Evolutionary conservation across 2,329 filamentous ascomycete genomes (phyloP).

Genomic region (Bipolaris oryzae): DNA sequence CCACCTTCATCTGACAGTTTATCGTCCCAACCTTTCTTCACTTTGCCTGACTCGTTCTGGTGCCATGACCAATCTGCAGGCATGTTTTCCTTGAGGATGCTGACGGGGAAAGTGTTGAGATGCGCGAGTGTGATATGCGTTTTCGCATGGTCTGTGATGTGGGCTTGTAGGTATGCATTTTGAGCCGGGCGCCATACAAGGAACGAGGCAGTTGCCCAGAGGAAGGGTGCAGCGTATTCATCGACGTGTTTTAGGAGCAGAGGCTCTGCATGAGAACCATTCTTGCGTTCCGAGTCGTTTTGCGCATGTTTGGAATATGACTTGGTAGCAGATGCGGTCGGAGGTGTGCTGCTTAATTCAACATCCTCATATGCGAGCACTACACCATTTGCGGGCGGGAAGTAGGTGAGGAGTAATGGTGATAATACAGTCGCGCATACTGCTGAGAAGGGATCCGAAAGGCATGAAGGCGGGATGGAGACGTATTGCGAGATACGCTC

Average conservation of each 20-base stretch:
- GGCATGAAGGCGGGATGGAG: conserved; percentile 72
- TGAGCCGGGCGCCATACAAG: conserved; percentile 78
- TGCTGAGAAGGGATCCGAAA: conserved; percentile 71
- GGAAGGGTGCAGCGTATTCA: conserved; percentile 85
- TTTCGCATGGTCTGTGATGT: conserved; percentile 83
- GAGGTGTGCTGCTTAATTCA: conserved; percentile 65
- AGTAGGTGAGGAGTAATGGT: conserved; percentile 77
- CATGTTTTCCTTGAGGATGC: conserved; percentile 76
- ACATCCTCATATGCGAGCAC: conserved; percentile 75
- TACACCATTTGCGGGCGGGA: conserved; percentile 73
- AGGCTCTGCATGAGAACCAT: conserved; percentile 11
- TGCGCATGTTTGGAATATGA: conserved; percentile 15
- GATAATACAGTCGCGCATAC: conserved; percentile 76
- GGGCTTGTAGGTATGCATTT: conserved; percentile 77
- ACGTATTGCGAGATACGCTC: conserved; percentile 83
- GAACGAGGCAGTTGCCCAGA: conserved; percentile 88
- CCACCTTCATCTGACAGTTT: conserved; percentile 58
- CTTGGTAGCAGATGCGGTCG: conserved; percentile 6
- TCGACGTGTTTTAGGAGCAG: conserved; percentile 38
- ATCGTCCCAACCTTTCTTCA: conserved; percentile 36
- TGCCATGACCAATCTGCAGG: conserved; percentile 80
- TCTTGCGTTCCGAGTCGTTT: conserved; percentile 6
- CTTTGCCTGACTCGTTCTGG: conserved; percentile 28
- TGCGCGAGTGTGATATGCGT: conserved; percentile 88
- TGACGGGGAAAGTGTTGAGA: conserved; percentile 90